Base-by-base conservation (phyloP, 768 basidiomycete species). In the Polyporus arcularius region DNA sequence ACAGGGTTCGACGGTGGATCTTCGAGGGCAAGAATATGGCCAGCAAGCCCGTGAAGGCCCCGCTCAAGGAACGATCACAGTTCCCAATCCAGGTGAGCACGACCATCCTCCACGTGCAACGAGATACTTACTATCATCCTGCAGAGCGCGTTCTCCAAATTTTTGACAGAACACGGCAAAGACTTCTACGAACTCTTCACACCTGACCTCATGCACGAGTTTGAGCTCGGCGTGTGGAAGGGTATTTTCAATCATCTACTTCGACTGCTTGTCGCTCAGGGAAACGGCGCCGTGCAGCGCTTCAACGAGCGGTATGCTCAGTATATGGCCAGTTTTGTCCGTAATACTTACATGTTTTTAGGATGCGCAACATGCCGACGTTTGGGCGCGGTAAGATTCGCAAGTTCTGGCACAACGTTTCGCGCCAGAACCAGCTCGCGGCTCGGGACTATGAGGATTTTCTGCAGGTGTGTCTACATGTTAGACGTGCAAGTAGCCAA, bases 181-280 rank as follows among this genome's bases (percentile, higher is more conserved):
- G 42, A 75, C 38, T 69, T 71, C 9, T 65, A 70, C 55, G n/a
- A 43, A 0, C 64, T 76, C 56, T 59, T 77, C 4, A 61, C 68
- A 0, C 65, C 67, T 0, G 74, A 77, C 15, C 54, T 75, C 5
- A 59, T 76, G 51, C 75, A 75, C 38, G 70, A 76, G 39, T 68
- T 73, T 30, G 74, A 77, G 35, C 60, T 76, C 0, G 74, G 76
- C 1, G 68, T 70, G 0, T 75, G 72, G 72, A 76, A 76, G 39
- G 41, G 45, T 35, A 2, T 68, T 43, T 62, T 73, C 39, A 63
- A 52, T 3, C 73, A 75, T 51, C 59, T 74, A 6, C 52, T 74
- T 3, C 60, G 65, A 1, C 63, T 73, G n/a, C 54, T 72, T 1
- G 21, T 53, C 15, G 60, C 62, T 7, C 12, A 8, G 1, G 62